These are phyloP conservation scores for Trypanosoma vivax DNA, from an alignment of 208 protist species.

Conservation along the genomic window DNA sequence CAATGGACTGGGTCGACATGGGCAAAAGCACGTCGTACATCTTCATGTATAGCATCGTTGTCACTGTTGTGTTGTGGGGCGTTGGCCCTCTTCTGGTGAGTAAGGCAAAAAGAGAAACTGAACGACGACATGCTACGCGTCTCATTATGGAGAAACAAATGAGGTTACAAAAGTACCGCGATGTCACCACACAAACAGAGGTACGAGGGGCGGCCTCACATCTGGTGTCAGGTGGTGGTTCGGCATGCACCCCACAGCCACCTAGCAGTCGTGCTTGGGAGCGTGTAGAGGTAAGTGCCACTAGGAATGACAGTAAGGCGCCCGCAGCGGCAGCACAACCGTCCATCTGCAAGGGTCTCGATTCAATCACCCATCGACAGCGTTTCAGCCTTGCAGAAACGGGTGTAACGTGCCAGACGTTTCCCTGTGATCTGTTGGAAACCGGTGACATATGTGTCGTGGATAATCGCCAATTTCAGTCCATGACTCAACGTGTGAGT, in stretches of 20 bases:
- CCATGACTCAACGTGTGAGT: constrained; percentile 5
- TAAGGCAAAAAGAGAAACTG: constrained; percentile 36
- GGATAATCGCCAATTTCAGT: constrained; percentile 38
- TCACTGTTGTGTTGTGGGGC: constrained; percentile 44
- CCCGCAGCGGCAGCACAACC: neutral
- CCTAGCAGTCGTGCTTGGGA: no score
- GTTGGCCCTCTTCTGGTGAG: constrained; percentile 50
- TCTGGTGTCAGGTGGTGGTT: constrained; percentile 5
- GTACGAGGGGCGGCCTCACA: constrained; percentile 9
- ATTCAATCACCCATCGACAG: neutral
- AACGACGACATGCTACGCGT: constrained; percentile 43
- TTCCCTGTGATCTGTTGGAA: constrained; percentile 50
- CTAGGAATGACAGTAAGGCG: neutral
- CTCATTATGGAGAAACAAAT: constrained; percentile 46
- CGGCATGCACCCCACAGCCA: no score
- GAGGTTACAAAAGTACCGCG: constrained; percentile 25
- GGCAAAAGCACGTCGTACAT: constrained; percentile 54
- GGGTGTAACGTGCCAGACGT: constrained; percentile 1
- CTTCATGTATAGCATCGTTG: constrained; percentile 64
- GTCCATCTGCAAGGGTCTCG: neutral
- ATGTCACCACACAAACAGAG: constrained; percentile 65
- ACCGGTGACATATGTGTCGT: constrained; percentile 42
- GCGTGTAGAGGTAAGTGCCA: no score
- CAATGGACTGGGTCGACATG: constrained; percentile 52
- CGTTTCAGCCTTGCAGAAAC: neutral